Evolutionary conservation across 2,329 filamentous ascomycete genomes (phyloP).

Genomic region (Xylaria sp.): DNA sequence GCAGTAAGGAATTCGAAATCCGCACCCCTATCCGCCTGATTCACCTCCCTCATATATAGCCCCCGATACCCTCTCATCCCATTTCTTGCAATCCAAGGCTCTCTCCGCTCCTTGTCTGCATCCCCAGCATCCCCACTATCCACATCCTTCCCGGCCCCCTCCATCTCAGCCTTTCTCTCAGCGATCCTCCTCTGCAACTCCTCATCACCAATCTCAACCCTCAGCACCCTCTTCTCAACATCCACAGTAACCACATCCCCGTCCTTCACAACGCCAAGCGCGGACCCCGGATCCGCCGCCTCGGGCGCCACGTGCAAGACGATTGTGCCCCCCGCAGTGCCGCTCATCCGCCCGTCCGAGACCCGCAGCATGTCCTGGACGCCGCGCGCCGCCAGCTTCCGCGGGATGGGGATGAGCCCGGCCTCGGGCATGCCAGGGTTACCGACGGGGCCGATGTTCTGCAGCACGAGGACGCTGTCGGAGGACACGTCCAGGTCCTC

Average conservation of each 20-base stretch:
- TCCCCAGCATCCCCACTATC: conserved; percentile 65
- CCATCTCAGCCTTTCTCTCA: conserved; percentile 64
- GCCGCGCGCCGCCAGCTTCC: conserved; percentile 79
- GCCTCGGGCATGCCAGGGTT: conserved; percentile 96
- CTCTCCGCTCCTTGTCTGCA: conserved; percentile 65
- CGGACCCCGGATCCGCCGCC: conserved; percentile 78
- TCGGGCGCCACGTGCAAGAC: conserved; percentile 89
- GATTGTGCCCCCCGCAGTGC: conserved; percentile 89
- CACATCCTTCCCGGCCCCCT: conserved; percentile 61
- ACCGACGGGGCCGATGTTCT: conserved; percentile 89
- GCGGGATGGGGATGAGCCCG: conserved; percentile 69
- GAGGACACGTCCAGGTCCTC: conserved; percentile 69
- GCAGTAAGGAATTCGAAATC: conserved; percentile 72
- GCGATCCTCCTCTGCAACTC: conserved; percentile 72
- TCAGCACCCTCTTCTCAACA: conserved; percentile 70
- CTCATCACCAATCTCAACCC: conserved; percentile 70
- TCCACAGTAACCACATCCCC: conserved; percentile 85
- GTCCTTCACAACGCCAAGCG: conserved; percentile 78
- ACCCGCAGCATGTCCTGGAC: conserved; percentile 84
- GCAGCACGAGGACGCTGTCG: conserved; percentile 77
- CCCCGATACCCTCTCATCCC: conserved; percentile 66
- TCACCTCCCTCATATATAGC: conserved; percentile 68
- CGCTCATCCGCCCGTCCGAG: conserved; percentile 87
- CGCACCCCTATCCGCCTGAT: conserved; percentile 67
- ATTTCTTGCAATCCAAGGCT: conserved; percentile 56